A percentile compares a stretch with the other conserved stretches of the same genome.
Conservation (phyloP, 805 yeast species). For the Pichia thaimueangensis region DNA sequence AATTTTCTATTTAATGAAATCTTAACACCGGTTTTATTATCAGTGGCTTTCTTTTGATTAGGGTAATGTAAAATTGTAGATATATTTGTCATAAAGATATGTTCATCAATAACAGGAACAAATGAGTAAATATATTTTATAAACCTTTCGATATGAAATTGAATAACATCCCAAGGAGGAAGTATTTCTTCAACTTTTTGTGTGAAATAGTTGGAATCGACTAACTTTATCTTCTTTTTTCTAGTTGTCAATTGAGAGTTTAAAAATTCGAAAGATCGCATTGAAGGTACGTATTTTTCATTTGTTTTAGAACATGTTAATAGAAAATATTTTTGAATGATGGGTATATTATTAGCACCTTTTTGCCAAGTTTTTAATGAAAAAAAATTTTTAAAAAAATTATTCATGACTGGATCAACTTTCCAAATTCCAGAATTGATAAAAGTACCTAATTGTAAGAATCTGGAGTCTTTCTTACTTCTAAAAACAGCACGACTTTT, state of each 20-base stretch:
- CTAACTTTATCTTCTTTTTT: neutral
- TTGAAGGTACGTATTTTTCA: neutral
- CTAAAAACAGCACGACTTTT: conserved; percentile 3
- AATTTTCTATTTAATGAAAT: conserved; percentile 11
- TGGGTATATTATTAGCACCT: neutral
- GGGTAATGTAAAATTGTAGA: conserved; percentile 27
- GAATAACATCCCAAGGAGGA: conserved; percentile 29
- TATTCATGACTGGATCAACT: conserved; percentile 17
- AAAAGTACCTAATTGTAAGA: conserved; percentile 13
- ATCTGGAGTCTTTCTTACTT: conserved; percentile 14
- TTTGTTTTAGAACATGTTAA: neutral
- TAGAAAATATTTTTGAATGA: conserved; percentile 1
- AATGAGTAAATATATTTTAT: conserved; percentile 38
- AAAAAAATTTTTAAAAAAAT: conserved; percentile 10
- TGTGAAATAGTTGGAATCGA: neutral
- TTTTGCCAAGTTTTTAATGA: neutral
- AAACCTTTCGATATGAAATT: conserved; percentile 34
- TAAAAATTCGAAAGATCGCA: conserved; percentile 2
- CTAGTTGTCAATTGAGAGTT: neutral
- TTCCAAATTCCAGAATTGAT: conserved; percentile 12
- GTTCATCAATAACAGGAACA: conserved; percentile 42
- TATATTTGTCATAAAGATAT: conserved; percentile 29
- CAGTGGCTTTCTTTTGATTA: conserved; percentile 1
- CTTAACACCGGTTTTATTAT: neutral
- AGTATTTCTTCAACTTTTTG: conserved; percentile 15